phyloP scores from a whole-genome alignment of 1,139 yeast species.

The Kodamaea sp. region DNA sequence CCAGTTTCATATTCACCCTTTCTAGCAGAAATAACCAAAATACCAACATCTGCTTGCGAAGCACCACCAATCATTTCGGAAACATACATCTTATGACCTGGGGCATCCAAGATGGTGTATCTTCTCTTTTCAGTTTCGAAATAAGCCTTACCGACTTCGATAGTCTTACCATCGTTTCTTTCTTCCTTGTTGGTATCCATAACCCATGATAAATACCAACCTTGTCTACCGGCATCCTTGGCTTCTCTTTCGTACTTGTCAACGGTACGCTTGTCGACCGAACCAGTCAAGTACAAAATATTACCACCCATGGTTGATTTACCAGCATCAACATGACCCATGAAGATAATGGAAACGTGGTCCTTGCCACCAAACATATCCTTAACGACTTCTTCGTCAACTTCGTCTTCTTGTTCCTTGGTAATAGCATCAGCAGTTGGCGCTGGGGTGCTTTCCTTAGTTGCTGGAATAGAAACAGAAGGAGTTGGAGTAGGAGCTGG shows the following conservation, averaged over 20 bases:
- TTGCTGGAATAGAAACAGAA: slow-evolving; percentile 13
- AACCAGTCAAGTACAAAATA: slow-evolving; percentile 84
- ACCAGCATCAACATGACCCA: slow-evolving; percentile 99
- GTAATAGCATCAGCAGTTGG: slow-evolving; percentile 48
- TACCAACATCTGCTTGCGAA: slow-evolving; percentile 97
- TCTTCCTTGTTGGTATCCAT: slow-evolving; percentile 99
- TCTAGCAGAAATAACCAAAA: slow-evolving; percentile 94
- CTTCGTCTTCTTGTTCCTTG: slow-evolving; percentile 77
- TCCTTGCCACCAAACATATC: slow-evolving; percentile 97
- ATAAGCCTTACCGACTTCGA: slow-evolving; percentile 96
- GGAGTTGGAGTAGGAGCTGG: slow-evolving; percentile 15
- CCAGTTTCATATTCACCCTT: slow-evolving; percentile 99
- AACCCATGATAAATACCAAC: slow-evolving; percentile 99
- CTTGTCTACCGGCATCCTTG: slow-evolving; percentile 98
- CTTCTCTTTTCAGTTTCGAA: slow-evolving; percentile 97
- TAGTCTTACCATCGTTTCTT: slow-evolving; percentile 97
- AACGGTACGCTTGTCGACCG: slow-evolving; percentile 98
- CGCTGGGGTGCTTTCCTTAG: slow-evolving; percentile 21
- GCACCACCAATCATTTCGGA: slow-evolving; percentile 99
- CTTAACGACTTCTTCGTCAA: slow-evolving; percentile 83
- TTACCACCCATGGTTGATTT: slow-evolving; percentile 99
- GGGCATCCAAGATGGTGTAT: slow-evolving; percentile 97
- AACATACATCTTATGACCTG: slow-evolving; percentile 98
- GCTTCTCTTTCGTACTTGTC: slow-evolving; percentile 98
- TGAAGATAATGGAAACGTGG: slow-evolving; percentile 91